Evolutionary conservation across 345 rosid species (phyloP).

Genomic region (Eucalyptus coolabah): DNA sequence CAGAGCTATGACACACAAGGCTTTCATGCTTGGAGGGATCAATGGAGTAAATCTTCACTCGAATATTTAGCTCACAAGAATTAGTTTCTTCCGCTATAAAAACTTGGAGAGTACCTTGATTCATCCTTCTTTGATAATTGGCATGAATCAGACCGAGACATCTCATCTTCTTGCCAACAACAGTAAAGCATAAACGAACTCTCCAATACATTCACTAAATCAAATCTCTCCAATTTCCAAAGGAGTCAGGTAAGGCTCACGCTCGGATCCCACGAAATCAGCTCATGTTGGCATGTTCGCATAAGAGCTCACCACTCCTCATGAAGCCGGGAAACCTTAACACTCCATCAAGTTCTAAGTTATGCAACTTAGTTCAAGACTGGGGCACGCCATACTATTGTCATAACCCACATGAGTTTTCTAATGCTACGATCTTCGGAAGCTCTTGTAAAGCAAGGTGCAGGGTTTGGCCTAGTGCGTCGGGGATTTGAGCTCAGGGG

Average conservation of each 20-base stretch:
- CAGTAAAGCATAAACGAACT: neutral
- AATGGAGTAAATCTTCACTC: neutral
- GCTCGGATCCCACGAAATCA: neutral
- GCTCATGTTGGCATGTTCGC: neutral
- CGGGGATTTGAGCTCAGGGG: slow-evolving; percentile 41
- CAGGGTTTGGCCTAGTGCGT: slow-evolving; percentile 84
- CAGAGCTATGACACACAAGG: neutral
- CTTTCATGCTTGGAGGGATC: neutral
- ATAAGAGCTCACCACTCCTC: neutral
- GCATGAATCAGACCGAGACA: neutral
- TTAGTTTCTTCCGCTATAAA: too few relatives aligned
- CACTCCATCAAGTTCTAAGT: neutral
- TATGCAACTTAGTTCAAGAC: neutral
- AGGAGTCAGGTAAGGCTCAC: neutral
- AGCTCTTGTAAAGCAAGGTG: slow-evolving; percentile 2
- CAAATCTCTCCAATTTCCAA: neutral
- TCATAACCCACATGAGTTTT: neutral
- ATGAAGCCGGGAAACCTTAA: neutral
- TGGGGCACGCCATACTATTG: neutral
- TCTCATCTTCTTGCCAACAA: neutral
- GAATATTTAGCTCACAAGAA: neutral
- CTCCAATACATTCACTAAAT: neutral
- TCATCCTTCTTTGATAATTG: neutral
- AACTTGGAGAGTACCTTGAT: neutral
- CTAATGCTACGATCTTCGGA: too few relatives aligned